Base-by-base conservation (phyloP, 495 filamentous ascomycete genomes). In the Terfezia boudieri region DNA sequence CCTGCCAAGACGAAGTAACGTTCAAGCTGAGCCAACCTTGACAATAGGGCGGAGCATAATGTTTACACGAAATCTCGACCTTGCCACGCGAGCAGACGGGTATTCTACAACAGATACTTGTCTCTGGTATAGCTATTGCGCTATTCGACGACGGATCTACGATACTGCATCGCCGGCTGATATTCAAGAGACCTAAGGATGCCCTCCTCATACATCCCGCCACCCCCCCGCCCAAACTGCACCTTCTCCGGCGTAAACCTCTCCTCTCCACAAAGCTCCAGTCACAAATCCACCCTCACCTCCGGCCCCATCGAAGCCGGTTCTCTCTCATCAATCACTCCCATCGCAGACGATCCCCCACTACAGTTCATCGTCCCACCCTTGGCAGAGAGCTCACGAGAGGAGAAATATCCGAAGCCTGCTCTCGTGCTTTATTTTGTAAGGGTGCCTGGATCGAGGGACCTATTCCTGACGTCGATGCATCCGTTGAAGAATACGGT, bases 401-500 rank as follows among this genome's bases (percentile, higher is more conserved):
- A 20, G 8, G 41, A 46, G 41, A 46, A 20, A 14, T 46, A 46
- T 4, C 41, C 14, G 56, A 73, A 77, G 53, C 74, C 82, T 38
- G 79, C 83, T 8, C 67, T 96, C 43, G 76, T 79, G 4, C 71
- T 96, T 22, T 96, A 96, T 64, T 92, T 96, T 58, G 87, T 87
- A 10, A 73, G 86, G 55, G 88, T 96, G 0, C 89, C 89, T 2
- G 88, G 90, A 32, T 22, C 7, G 22, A 26, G 55, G 93, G 90
- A 96, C 74, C 75, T 96, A 49, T 90, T 98, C 56, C 76, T 96
- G n/a, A 88, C 89, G 9, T 83, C 90, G 0, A 70, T 93, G 20
- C 88, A 89, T 67, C 90, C 90, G 16, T 77, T 83, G 16, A 71
- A 80, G 16, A 90, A 89, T 65, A 85, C 85, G 41, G 83, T 96